Conservation (phyloP, 805 yeast genomes). For the Clavispora phyllophila region DNA sequence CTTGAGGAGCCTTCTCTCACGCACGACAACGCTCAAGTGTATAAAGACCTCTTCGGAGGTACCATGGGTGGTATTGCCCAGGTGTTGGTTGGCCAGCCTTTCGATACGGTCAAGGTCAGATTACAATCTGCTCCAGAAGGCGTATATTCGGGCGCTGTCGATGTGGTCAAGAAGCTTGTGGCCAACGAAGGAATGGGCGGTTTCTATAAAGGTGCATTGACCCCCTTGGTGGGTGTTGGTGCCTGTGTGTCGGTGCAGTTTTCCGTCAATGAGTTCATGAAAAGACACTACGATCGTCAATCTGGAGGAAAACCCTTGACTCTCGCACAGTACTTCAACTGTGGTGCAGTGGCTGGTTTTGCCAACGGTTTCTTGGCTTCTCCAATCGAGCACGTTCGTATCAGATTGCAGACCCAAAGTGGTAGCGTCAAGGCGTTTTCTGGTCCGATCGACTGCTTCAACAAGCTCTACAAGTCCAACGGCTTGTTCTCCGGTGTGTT, state of each 20-base stretch:
- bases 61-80: slow-evolving; percentile 96
- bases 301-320: slow-evolving; percentile 44
- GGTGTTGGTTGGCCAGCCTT: slow-evolving; percentile 93
- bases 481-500: slow-evolving; percentile 59
- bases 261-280: slow-evolving; percentile 92
- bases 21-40: slow-evolving; percentile 39
- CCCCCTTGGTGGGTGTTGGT: slow-evolving; percentile 60
- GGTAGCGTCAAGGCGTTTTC: slow-evolving; percentile 43
- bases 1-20: slow-evolving; percentile 39
- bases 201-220: slow-evolving; percentile 43
- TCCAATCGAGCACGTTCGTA: slow-evolving; percentile 94
- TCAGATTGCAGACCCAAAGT: slow-evolving; percentile 87
- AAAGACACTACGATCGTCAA: slow-evolving; percentile 58
- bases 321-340: slow-evolving; percentile 63
- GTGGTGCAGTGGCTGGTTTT: slow-evolving; percentile 91
- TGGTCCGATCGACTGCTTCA: slow-evolving; percentile 74
- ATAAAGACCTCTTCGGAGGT: slow-evolving; percentile 83
- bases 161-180: slow-evolving; percentile 68
- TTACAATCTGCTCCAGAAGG: slow-evolving; percentile 84
- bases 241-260: slow-evolving; percentile 96
- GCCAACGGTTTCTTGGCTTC: slow-evolving; percentile 86
- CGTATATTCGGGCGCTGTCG: slow-evolving; percentile 64
- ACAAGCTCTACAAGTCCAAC: slow-evolving; percentile 46
- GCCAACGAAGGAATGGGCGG: slow-evolving; percentile 39
- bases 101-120: slow-evolving; percentile 91